Evolutionary conservation across 371 early-diverging fungal genomes (phyloP), one percentile per base, ranked within the genome.

Genomic region (Lichtheimia corymbifera): DNA sequence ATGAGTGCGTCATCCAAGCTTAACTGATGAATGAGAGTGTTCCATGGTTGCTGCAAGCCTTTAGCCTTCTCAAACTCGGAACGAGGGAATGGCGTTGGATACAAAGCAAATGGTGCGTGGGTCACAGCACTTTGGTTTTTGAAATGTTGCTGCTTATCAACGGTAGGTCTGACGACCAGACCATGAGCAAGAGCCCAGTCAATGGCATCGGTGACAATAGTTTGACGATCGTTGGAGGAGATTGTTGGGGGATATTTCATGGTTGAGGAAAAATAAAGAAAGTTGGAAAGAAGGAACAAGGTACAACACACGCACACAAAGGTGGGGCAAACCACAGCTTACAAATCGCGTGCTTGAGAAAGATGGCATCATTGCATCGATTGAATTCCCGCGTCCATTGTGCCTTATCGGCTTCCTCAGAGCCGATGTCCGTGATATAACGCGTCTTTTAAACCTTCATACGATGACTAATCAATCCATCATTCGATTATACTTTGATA

Each of bases 51-150:
- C 71, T 97, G 97, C 22, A 97, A 68, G 2, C 70, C 66, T 55
- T 83, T 69, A 4, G 95, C 96, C 41, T 85, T 80, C 24, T 92
- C 86, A 66, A 89, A 98, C 62, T 81, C 80, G 25, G 63, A 63
- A 55, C 79, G 77, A 7, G 97, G 96, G 61, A 94, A 93, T 3
- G 92, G 91, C 2, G 94, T 85, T 4, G 98, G 98, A 56, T 90
- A 91, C 24, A 98, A 83, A 3, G 97, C 80, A 52, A 97, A 80
- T 7, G 99, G 99, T 11, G 95, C 90, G 72, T 94, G 93, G 47
- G 80, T 81, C 47, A 82, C 86, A 15, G 80, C 74, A 57, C 73
- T 71, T 44, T 73, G 68, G 49, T 79, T 70, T 18, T 53, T 47
- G 30, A 76, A 59, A 43, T 70, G 54, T 5, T 40, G 24, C 35